These are phyloP conservation scores for Neotropicomus parvogracilis DNA, from an alignment of 1,284 basidiomycete species.

Conservation along the genomic window DNA sequence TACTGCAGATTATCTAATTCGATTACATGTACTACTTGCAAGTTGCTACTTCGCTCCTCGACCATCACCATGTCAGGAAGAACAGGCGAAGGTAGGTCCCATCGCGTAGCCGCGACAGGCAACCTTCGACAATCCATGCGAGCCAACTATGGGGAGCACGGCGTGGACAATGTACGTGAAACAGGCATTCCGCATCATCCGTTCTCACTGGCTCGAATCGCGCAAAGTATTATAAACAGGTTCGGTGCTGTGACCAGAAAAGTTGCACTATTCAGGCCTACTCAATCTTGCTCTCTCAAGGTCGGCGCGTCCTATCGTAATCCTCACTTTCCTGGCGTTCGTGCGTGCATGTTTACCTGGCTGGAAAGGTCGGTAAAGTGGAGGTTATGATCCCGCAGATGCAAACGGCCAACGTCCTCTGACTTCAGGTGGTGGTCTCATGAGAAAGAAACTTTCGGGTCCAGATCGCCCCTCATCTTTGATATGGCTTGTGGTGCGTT, in stretches of 20 bases:
- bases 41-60: too few species aligned
- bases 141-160: conserved; percentile 62
- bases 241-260: conserved; percentile 5
- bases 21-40: too few species aligned
- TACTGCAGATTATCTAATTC: too few species aligned
- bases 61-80: conserved; percentile 4
- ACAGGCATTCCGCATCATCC: conserved; percentile 10
- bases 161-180: conserved; percentile 58
- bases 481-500: conserved; percentile 31
- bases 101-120: conserved; percentile 40
- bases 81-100: conserved; percentile 35
- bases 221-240: conserved; percentile 31
- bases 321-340: conserved; percentile 67
- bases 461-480: conserved; percentile 26
- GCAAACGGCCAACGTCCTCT: not conserved
- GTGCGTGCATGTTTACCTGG: conserved; percentile 53
- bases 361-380: conserved; percentile 43
- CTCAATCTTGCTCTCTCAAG: conserved; percentile 25
- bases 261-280: not conserved
- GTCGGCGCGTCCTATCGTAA: conserved; percentile 67
- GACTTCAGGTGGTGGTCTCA: conserved; percentile 26
- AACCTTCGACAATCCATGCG: conserved; percentile 65
- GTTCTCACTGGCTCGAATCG: conserved; percentile 11
- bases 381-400: not conserved
- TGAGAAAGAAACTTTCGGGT: conserved; percentile 13